phyloP scores from a whole-genome alignment of 2,329 filamentous ascomycete species.

The Aspergillus sp. region DNA sequence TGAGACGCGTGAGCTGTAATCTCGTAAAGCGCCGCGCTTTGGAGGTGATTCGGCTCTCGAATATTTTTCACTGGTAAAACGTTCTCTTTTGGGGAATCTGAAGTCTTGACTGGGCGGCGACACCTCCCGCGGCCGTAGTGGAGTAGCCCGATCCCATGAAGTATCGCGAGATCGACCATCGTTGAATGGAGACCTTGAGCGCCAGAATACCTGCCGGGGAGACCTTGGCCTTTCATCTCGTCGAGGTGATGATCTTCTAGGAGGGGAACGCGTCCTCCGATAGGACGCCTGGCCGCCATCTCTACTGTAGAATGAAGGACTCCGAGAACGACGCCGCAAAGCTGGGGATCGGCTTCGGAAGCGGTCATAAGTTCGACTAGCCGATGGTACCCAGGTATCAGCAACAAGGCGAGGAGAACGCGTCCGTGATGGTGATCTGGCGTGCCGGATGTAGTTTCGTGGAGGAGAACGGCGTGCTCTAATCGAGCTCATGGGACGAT shows the following conservation, averaged over 20 bases:
- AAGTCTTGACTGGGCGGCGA: conserved; percentile 29
- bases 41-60: conserved; percentile 41
- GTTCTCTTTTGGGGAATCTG: conserved; percentile 28
- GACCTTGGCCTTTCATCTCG: conserved; percentile 35
- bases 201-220: conserved; percentile 29
- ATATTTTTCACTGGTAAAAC: conserved; percentile 23
- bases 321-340: conserved; percentile 38
- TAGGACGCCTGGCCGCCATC: conserved; percentile 27
- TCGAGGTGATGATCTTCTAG: conserved; percentile 35
- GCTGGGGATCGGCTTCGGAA: conserved; percentile 36
- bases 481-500: conserved; percentile 28
- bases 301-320: conserved; percentile 32
- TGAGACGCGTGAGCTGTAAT: conserved; percentile 30
- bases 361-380: conserved; percentile 26
- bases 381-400: conserved; percentile 38
- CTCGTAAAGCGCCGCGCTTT: conserved; percentile 22
- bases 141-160: conserved; percentile 25
- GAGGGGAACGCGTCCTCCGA: conserved; percentile 30
- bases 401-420: conserved; percentile 32
- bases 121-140: conserved; percentile 30
- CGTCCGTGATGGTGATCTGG: conserved; percentile 32
- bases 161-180: conserved; percentile 24
- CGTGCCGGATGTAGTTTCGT: conserved; percentile 29
- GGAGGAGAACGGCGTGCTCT: conserved; percentile 27
- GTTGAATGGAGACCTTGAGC: conserved; percentile 34